Base-by-base conservation (phyloP, 148 eudicot species). In the Rhododendron vialii region DNA sequence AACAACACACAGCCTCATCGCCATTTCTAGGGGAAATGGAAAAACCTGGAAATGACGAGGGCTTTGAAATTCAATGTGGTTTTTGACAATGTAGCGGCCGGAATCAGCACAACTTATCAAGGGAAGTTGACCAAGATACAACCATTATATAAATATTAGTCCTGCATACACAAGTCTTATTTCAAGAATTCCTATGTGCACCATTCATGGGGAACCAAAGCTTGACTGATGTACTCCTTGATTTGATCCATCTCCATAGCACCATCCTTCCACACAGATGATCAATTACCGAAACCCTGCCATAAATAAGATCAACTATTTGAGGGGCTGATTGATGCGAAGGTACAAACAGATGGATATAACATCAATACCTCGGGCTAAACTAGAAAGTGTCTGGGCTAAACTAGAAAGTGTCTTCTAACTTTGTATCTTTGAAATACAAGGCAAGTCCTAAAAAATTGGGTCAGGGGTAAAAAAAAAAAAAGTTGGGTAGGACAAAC, bases 261-360 rank as follows among this genome's bases (percentile, higher is more conserved):
- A 82, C 50, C 28, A 24, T 14, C 73, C 73, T 36, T 35, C 41
- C 24, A 36, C 0, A 9, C 51, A 36, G 43, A 61, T 5, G 47
- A 82, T 82, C 84, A 82, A 38, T 63, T 63, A 82, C 26, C 75
- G 8, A 63, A 24, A 61, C 50, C 74, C 84, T 59, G 75, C 74
- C 75, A 63, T 7, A 38, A 75, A 38, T 41, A 59, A 59, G 47
- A 24, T 55, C 84, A 82, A 57, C 7, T 36, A 24, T 12, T 82
- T 57, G 50, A 82, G 61, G 59, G 75, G 74, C 67, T 24, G 30
- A 12, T 82, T 82, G 84, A 61, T 41, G 43, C 13, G 5, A 41
- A 82, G 18, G 17, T 53, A 11, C 12, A 43, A 81, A 57, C 3
- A 82, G 48, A 57, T 24, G 48, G 15, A 35, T 47, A 36, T 18